phyloP scores from a whole-genome alignment of 2,329 filamentous ascomycete species.

The Aureobasidium sp. region DNA sequence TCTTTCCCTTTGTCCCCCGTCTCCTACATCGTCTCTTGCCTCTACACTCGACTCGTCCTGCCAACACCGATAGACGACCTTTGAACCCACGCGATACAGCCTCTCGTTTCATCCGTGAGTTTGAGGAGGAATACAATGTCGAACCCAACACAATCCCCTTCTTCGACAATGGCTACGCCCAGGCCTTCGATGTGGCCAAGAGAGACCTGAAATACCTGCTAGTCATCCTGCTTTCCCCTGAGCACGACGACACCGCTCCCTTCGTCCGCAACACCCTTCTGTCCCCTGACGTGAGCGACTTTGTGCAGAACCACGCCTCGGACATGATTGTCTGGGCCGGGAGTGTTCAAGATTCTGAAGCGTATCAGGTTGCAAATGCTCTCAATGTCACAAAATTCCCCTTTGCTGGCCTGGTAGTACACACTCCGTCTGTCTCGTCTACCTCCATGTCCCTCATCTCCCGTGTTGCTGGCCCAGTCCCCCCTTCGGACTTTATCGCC shows the following conservation, averaged over 20 bases:
- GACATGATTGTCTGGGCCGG: constrained; percentile 88
- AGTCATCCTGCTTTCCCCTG: constrained; percentile 81
- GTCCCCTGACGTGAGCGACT: constrained; percentile 63
- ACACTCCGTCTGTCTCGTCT: constrained; percentile 76
- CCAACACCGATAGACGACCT: constrained; percentile 60
- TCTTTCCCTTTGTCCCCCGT: constrained; percentile 75
- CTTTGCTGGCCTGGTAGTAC: constrained; percentile 76
- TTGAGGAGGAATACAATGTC: constrained; percentile 83
- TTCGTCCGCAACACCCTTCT: constrained; percentile 82
- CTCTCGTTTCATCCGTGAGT: constrained; percentile 80
- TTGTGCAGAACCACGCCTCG: constrained; percentile 66
- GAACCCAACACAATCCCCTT: constrained; percentile 60
- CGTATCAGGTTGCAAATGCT: constrained; percentile 84
- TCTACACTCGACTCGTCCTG: constrained; percentile 49
- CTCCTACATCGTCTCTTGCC: constrained; percentile 47
- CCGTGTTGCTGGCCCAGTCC: constrained; percentile 65
- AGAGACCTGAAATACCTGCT: constrained; percentile 84
- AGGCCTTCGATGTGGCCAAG: constrained; percentile 84
- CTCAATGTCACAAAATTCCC: constrained; percentile 89
- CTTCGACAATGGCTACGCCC: constrained; percentile 82
- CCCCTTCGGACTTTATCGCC: constrained; percentile 63
- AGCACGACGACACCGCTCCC: constrained; percentile 82
- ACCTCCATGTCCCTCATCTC: constrained; percentile 88
- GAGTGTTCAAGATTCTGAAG: constrained; percentile 86
- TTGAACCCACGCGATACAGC: constrained; percentile 82